phyloP scores from a whole-genome alignment of 345 rosid species.

The Cardamine resedifolia region DNA sequence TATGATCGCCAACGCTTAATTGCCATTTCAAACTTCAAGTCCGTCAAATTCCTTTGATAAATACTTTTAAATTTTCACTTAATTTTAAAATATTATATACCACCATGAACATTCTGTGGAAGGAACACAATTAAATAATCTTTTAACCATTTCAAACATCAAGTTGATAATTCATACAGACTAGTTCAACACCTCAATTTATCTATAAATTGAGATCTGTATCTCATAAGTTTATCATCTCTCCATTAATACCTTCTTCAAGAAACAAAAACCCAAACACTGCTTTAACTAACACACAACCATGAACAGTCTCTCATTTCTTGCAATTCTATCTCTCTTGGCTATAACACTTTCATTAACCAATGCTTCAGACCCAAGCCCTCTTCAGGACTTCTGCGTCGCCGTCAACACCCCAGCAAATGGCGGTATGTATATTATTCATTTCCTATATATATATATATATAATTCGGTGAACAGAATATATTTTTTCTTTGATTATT shows the following conservation, averaged over 20 bases:
- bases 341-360: slow-evolving; percentile 9
- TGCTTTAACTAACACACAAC: background rate
- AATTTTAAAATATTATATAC: background rate
- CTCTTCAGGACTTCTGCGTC: slow-evolving; percentile 26
- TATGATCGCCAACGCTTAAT: background rate
- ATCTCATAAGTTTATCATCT: slow-evolving; percentile 1
- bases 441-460: too few relatives aligned
- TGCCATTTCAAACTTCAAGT: slow-evolving; percentile 1
- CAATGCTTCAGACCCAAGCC: slow-evolving; percentile 23
- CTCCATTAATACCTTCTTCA: background rate
- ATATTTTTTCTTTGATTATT: background rate
- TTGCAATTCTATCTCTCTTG: background rate
- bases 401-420: background rate
- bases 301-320: slow-evolving; percentile 13
- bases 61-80: background rate
- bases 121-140: background rate
- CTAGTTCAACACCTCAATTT: background rate
- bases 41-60: background rate
- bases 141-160: background rate
- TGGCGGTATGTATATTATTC: background rate
- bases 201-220: slow-evolving; percentile 12
- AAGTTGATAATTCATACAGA: background rate
- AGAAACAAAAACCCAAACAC: background rate
- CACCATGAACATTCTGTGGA: background rate
- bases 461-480: too few relatives aligned